phyloP scores from a whole-genome alignment of 352 stramenopile genomes.

The Phytophthora ramorum region DNA sequence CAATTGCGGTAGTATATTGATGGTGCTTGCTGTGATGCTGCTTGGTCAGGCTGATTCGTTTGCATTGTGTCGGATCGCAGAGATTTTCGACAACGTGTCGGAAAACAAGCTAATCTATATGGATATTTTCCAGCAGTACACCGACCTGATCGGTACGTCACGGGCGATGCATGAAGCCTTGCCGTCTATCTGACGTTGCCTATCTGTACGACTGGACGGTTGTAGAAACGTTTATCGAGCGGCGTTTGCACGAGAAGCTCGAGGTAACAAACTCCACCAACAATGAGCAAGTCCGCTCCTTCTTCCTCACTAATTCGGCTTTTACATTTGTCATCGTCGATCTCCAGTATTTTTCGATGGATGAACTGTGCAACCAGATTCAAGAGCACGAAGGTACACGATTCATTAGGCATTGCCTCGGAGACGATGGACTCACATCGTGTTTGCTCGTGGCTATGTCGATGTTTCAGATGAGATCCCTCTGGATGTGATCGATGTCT shows the following conservation, averaged over 20 bases:
- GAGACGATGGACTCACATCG: neutral
- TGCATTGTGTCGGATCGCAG: slow-evolving; percentile 29
- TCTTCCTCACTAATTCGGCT: neutral
- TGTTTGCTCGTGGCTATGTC: neutral
- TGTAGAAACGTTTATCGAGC: slow-evolving; percentile 75
- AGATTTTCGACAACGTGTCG: slow-evolving; percentile 84
- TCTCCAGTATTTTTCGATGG: slow-evolving; percentile 80
- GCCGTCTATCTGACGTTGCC: slow-evolving; percentile 7
- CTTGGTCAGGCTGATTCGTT: neutral
- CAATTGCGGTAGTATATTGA: slow-evolving; percentile 65
- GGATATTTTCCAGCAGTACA: slow-evolving; percentile 82
- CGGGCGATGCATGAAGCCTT: neutral
- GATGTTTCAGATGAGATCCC: slow-evolving; percentile 67
- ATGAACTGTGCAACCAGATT: slow-evolving; percentile 80
- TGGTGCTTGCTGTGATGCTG: neutral
- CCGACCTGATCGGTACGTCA: slow-evolving; percentile 70
- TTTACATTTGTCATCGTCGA: neutral
- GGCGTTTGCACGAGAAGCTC: slow-evolving; percentile 65
- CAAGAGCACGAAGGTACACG: slow-evolving; percentile 78
- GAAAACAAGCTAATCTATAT: slow-evolving; percentile 90
- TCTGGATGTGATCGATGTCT: slow-evolving; percentile 78
- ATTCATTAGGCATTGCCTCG: neutral
- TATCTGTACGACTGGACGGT: slow-evolving; percentile 6
- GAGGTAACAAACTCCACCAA: slow-evolving; percentile 43
- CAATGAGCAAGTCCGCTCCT: neutral